A percentile compares a stretch with the other conserved stretches of the same genome.
Evolutionary conservation across 257 asterid genomes (phyloP).

Genomic region (Plectranthus barbatus): DNA sequence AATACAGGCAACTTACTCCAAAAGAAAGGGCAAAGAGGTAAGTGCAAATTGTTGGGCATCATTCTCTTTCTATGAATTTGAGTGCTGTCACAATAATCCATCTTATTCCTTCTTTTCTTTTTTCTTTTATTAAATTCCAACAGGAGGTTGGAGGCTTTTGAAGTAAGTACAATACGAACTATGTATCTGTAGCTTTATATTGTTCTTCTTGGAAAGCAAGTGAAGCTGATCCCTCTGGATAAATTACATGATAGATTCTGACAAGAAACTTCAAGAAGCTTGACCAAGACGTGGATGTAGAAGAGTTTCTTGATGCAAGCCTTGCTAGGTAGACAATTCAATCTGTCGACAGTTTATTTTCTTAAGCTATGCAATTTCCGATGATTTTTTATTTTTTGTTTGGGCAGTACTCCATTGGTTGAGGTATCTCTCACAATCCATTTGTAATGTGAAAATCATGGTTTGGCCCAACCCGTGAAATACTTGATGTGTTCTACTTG

Average conservation of each 20-base stretch:
- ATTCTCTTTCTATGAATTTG: background rate
- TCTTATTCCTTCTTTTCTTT: slow-evolving; percentile 3
- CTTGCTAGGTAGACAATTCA: slow-evolving; percentile 39
- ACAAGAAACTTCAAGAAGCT: slow-evolving; percentile 80
- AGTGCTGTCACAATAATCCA: background rate
- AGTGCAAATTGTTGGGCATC: background rate
- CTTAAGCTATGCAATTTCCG: background rate
- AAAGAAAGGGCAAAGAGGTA: slow-evolving; percentile 85
- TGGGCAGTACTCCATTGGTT: slow-evolving; percentile 61
- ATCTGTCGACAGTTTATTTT: background rate
- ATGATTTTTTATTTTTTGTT: slow-evolving; percentile 8
- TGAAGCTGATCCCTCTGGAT: slow-evolving; percentile 13
- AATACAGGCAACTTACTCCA: slow-evolving; percentile 71
- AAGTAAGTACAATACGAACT: slow-evolving; percentile 39
- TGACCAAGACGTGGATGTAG: slow-evolving; percentile 73
- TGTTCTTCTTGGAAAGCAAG: background rate
- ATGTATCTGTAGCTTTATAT: background rate
- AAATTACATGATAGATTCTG: slow-evolving; percentile 38
- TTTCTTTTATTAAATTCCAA: slow-evolving; percentile 1
- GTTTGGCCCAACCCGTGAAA: background rate
- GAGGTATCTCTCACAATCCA: slow-evolving; percentile 38
- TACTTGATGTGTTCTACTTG: slow-evolving; percentile 9
- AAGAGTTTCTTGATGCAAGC: slow-evolving; percentile 70
- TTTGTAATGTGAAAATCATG: slow-evolving; percentile 5
- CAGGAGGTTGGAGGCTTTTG: slow-evolving; percentile 94